Evolutionary conservation across 495 filamentous ascomycete genomes (phyloP).

Genomic region (Apiosordaria backusii): DNA sequence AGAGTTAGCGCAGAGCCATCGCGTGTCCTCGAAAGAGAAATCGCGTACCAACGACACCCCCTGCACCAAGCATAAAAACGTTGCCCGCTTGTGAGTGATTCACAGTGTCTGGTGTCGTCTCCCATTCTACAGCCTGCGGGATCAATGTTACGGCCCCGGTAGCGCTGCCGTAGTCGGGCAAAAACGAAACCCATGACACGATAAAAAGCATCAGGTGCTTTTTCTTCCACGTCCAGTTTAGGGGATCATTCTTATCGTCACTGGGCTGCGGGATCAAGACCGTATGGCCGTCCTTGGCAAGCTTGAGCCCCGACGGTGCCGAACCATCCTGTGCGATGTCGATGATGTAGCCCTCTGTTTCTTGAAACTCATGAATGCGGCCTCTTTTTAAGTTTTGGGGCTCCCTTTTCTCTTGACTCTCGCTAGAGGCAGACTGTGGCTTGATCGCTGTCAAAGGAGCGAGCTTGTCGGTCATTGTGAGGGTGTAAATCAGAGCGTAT

Average conservation of each 20-base stretch:
- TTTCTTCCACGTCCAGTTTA: conserved; percentile 54
- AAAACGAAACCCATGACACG: conserved; percentile 51
- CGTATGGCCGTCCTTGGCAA: conserved; percentile 43
- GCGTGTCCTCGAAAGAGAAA: neutral
- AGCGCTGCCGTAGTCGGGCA: conserved; percentile 56
- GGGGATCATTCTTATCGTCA: conserved; percentile 53
- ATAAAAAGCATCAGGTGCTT: conserved; percentile 55
- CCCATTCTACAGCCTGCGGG: conserved; percentile 50
- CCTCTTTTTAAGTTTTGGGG: neutral
- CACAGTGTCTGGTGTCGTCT: conserved; percentile 46
- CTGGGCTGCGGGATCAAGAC: conserved; percentile 60
- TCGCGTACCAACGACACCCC: conserved; percentile 47
- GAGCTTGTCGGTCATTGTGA: neutral
- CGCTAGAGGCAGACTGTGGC: too few species aligned
- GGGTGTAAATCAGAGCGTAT: neutral
- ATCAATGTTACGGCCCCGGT: conserved; percentile 54
- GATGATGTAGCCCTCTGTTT: conserved; percentile 37
- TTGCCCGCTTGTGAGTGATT: conserved; percentile 57
- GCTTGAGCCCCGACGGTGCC: conserved; percentile 31
- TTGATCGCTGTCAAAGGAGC: neutral
- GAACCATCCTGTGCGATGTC: conserved; percentile 32
- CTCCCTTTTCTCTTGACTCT: neutral
- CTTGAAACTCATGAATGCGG: conserved; percentile 31
- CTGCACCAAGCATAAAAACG: conserved; percentile 55
- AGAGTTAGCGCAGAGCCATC: neutral